Evolutionary conservation across 208 protist genomes (phyloP).

Genomic region (Crithidia acanthocephali): DNA sequence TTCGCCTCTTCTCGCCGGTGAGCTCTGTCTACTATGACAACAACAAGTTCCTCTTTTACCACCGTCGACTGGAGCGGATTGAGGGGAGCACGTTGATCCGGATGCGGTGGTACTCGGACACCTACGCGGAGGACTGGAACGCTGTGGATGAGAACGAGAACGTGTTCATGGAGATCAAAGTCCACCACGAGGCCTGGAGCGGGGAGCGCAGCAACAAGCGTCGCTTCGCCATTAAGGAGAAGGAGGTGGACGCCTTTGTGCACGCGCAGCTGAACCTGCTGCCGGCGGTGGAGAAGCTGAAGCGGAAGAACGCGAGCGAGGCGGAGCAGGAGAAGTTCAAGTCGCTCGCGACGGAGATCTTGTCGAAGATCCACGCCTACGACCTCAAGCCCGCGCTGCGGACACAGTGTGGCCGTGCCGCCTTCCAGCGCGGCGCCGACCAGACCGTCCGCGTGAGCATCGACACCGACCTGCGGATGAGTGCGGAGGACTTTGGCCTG

Average conservation of each 20-base stretch:
- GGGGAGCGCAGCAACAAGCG: conserved; percentile 91
- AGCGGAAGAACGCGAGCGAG: conserved; percentile 74
- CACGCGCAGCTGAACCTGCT: conserved; percentile 69
- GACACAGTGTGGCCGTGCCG: conserved; percentile 84
- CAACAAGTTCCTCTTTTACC: conserved; percentile 85
- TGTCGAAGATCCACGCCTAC: conserved; percentile 86
- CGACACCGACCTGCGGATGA: conserved; percentile 85
- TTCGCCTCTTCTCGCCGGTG: conserved; percentile 75
- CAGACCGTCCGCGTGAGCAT: conserved; percentile 89
- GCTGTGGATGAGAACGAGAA: conserved; percentile 54
- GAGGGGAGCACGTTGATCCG: conserved; percentile 88
- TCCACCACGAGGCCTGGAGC: conserved; percentile 89
- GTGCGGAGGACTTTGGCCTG: conserved; percentile 86
- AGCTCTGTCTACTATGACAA: conserved; percentile 93
- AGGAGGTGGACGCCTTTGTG: conserved; percentile 81
- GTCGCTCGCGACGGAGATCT: conserved; percentile 79
- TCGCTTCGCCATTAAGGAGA: conserved; percentile 84
- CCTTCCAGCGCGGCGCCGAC: conserved; percentile 87
- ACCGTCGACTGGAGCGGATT: conserved; percentile 80
- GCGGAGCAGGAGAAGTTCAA: conserved; percentile 80
- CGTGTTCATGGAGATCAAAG: conserved; percentile 93
- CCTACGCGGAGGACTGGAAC: conserved; percentile 80
- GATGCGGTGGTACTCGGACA: conserved; percentile 90
- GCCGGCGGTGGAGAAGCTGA: conserved; percentile 76
- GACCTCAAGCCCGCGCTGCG: conserved; percentile 86